A percentile compares a stretch with the other conserved stretches of the same genome.
Conservation (phyloP, 2,329 filamentous ascomycete genomes). For the Cadophora malorum region DNA sequence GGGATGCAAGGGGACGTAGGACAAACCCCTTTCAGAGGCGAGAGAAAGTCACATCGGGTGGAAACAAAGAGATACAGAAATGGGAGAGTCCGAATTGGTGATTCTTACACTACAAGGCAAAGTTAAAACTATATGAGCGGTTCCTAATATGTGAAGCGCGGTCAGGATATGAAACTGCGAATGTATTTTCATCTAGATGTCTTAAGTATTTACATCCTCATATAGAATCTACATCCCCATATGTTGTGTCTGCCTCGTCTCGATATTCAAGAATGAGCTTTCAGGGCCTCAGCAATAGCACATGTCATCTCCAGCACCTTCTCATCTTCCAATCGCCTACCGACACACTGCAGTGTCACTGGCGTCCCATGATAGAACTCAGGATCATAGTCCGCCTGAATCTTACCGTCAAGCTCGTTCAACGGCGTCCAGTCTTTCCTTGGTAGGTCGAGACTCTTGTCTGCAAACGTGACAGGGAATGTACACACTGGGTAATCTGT, state of each 20-base stretch:
- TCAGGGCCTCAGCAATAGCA: constrained; percentile 46
- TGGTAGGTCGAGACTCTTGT: constrained; percentile 47
- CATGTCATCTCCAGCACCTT: constrained; percentile 48
- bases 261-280: constrained; percentile 14
- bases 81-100: background rate
- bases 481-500: constrained; percentile 47
- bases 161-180: background rate
- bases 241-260: background rate
- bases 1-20: background rate
- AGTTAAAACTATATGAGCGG: too few relatives aligned
- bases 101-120: too few relatives aligned
- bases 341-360: constrained; percentile 42
- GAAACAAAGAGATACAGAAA: background rate
- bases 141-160: background rate
- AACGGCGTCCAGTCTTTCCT: constrained; percentile 39
- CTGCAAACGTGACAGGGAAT: constrained; percentile 52
- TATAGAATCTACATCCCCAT: background rate
- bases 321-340: constrained; percentile 43
- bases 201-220: background rate
- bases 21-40: background rate
- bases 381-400: constrained; percentile 44
- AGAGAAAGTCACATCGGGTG: background rate
- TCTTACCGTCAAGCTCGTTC: constrained; percentile 39
- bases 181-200: background rate
- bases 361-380: constrained; percentile 45